Evolutionary conservation across 257 asterid species (phyloP).

Genomic region (Solanum paucissectum): DNA sequence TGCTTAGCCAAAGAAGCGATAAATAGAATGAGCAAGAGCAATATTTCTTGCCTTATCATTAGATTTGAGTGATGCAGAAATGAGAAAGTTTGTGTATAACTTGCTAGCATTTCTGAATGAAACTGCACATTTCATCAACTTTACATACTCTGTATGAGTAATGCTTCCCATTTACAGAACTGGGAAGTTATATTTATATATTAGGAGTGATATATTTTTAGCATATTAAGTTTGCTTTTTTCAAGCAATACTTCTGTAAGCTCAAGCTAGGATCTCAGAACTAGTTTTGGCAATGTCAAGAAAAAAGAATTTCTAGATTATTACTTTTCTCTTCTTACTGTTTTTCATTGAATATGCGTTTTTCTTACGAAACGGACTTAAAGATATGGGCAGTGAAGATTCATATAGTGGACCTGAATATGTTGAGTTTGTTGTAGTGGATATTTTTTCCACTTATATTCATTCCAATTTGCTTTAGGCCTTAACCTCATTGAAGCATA

Average conservation of each 20-base stretch:
- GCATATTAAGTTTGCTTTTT: background rate
- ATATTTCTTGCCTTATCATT: slow-evolving; percentile 44
- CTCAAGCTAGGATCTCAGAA: background rate
- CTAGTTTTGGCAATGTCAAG: background rate
- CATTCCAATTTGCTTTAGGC: background rate
- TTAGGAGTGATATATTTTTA: background rate
- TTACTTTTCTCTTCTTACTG: background rate
- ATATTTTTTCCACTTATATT: background rate
- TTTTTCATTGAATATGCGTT: background rate
- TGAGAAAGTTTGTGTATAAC: background rate
- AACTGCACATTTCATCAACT: background rate
- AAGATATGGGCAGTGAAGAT: background rate
- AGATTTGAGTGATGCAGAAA: slow-evolving; percentile 30
- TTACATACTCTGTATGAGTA: background rate
- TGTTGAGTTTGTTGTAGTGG: background rate
- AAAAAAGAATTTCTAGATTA: background rate
- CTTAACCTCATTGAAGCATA: background rate
- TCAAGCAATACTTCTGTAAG: background rate
- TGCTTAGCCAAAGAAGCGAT: slow-evolving; percentile 53
- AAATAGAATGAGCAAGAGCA: slow-evolving; percentile 40
- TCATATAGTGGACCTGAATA: background rate
- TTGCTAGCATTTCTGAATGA: background rate
- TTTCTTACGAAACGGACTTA: background rate
- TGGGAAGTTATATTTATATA: background rate
- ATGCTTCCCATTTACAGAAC: background rate